phyloP scores from a whole-genome alignment of 345 rosid genomes.

The Citrus reticulata region DNA sequence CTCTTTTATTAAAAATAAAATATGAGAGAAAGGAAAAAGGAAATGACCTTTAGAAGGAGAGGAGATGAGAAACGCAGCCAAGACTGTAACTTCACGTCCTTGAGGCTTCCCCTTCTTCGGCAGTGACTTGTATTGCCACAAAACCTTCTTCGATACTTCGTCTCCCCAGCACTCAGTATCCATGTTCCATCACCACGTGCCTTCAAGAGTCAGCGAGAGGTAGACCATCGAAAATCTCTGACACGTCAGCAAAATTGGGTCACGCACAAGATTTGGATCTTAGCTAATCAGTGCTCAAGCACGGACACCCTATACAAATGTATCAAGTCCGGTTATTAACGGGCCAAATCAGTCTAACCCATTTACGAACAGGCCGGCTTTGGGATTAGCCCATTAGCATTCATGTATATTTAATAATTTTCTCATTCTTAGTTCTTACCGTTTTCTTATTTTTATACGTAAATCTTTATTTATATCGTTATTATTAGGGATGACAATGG shows the following conservation, averaged over 20 bases:
- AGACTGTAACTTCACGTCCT: constrained; percentile 79
- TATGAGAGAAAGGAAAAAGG: not conserved
- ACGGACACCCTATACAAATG: no score
- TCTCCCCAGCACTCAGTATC: constrained; percentile 34
- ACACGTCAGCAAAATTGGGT: not conserved
- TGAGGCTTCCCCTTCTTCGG: constrained; percentile 95
- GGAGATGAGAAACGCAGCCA: constrained; percentile 78
- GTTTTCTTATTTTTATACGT: no score
- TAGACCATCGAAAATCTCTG: not conserved
- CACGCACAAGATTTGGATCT: not conserved
- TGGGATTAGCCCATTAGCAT: no score
- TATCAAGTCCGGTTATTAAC: no score
- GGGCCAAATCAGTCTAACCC: no score
- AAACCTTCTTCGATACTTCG: constrained; percentile 51
- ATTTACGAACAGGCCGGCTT: no score
- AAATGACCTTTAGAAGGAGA: constrained; percentile 63
- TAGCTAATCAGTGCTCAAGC: no score
- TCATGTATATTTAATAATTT: no score
- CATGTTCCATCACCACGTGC: not conserved
- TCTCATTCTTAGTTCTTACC: no score
- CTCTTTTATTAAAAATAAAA: not conserved
- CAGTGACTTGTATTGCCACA: constrained; percentile 48
- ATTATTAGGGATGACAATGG: no score
- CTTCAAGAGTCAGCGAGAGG: not conserved
- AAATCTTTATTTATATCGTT: no score